Evolutionary conservation across 352 stramenopile species (phyloP), one percentile per base, ranked within the genome.

Genomic region (Pilasporangium apinafurcum): DNA sequence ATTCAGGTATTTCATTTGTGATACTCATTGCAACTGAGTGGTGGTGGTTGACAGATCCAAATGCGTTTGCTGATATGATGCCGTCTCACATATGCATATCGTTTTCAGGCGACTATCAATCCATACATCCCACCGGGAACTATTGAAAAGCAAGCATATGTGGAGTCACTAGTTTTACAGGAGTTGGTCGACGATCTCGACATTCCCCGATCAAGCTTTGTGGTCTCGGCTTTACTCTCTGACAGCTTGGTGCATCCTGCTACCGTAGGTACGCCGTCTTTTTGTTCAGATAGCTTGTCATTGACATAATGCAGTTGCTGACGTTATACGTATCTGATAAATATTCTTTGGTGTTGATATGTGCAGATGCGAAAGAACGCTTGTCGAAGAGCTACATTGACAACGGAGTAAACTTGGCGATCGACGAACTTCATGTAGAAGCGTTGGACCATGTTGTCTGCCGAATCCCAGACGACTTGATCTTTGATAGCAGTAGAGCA

Each of bases 81-180:
- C n/a, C n/a, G n/a, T n/a, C n/a, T n/a, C n/a, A n/a, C n/a, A n/a
- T n/a, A n/a, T 18, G 24, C 7, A 12, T 30, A 2, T 40, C 14
- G 33, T n/a, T 18, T 22, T 33, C 18, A 88, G 59, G 44, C 63
- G 26, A 51, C 61, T 1, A 55, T 86, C 27, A 84, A 86, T 37
- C 73, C 73, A 39, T 65, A 59, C 26, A 24, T 66, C 31, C 43
- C 60, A 14, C 21, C 44, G 9, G 37, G 40, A 5, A 20, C 22
- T 9, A 56, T 50, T 0, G 48, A 77, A 5, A 89, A 89, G 38
- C 73, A 89, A 31, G 42, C 56, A n/a, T 86, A 79, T 46, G 65
- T 83, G 3, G 76, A 89, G 53, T 72, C 76, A 32, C 64, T 89
- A 8, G 64, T 62, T 31, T 51, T 89, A 4, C 71, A 86, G 26